Base-by-base conservation (phyloP, 2,329 filamentous ascomycete genomes). In the Nannizziopsis barbatae region DNA sequence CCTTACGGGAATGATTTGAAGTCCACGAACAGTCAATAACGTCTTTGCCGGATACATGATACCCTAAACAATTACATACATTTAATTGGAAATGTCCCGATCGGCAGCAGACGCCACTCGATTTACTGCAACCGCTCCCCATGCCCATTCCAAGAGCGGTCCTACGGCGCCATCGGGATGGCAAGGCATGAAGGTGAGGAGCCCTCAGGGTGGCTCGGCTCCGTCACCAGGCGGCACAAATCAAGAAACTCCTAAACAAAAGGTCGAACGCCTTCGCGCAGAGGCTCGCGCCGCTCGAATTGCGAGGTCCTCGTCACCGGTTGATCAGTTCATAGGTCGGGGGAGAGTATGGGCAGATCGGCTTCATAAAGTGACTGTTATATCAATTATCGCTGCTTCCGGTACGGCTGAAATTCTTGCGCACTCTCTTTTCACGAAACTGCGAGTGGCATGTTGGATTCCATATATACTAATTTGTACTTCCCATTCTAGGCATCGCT, bases 201-300 rank as follows among this genome's bases (percentile, higher is more conserved):
- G 49, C 14, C 49, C 57, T 18, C 54, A 54, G 36, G 49, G 14
- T 40, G 39, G 47, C 31, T 50, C 52, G 41, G 49, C 48, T 33
- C 37, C 49, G 7, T 14, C 48, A 33, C 41, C 12, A 11, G 46
- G 40, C 15, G 43, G 42, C 52, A 46, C 45, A 42, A 50, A 20
- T 38, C 43, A 59, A 53, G 82, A 86, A 67, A 83, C 81, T 1
- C 76, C 83, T 43, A 78, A 80, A 62, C 76, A 86, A 67, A 79
- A 81, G 57, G 82, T 86, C 32, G 75, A 78, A 54, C 74, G 83
- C 52, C 68, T 86, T 58, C 74, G 83, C 47, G 79, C 80, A 40
- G 80, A 81, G 52, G 80, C 83, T 62, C 72, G 79, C 50, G 79
- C 79, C n/a, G 79, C 81, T 40, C 77, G 77, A 64, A 72, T 75